A percentile compares a stretch with the other conserved stretches of the same genome.
These are phyloP conservation scores for Kazachstania taianensis DNA, from an alignment of 805 yeast genomes.

Conservation along the genomic window DNA sequence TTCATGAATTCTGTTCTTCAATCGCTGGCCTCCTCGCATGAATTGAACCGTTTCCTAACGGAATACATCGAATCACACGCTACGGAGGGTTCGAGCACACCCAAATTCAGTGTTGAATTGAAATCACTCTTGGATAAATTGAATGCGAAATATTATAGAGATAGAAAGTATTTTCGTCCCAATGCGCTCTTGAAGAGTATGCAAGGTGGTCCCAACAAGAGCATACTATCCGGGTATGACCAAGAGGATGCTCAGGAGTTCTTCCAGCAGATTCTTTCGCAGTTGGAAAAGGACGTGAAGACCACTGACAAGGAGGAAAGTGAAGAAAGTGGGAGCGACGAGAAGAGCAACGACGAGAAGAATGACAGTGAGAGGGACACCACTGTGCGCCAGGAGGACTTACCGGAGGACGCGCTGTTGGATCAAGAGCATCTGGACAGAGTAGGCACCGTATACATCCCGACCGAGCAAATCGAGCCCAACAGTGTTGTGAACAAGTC, in stretches of 20 bases:
- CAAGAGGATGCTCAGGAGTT: slow-evolving; percentile 98
- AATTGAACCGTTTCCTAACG: slow-evolving; percentile 47
- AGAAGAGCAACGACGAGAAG: slow-evolving; percentile 8
- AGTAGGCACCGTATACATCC: slow-evolving; percentile 59
- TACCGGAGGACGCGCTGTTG: slow-evolving; percentile 30
- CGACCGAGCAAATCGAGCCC: slow-evolving; percentile 71
- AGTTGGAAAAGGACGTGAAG: slow-evolving; percentile 40
- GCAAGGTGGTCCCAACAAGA: slow-evolving; percentile 71
- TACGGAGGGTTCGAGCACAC: slow-evolving; percentile 3
- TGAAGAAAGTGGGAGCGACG: slow-evolving; percentile 4
- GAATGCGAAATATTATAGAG: slow-evolving; percentile 44
- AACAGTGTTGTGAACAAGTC: slow-evolving; percentile 29
- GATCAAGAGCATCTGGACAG: slow-evolving; percentile 41
- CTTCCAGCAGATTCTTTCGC: slow-evolving; percentile 66
- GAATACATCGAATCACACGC: slow-evolving; percentile 27
- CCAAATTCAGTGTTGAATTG: slow-evolving; percentile 43
- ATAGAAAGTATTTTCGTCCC: slow-evolving; percentile 51
- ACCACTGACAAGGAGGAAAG: slow-evolving; percentile 10
- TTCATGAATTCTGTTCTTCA: slow-evolving; percentile 90
- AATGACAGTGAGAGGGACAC: slow-evolving; percentile 6
- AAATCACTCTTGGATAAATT: slow-evolving; percentile 43
- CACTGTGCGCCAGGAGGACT: slow-evolving; percentile 17
- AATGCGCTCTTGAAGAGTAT: slow-evolving; percentile 50
- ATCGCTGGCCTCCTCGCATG: slow-evolving; percentile 63
- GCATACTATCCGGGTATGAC: slow-evolving; percentile 71